Evolutionary conservation across 169 alveolate species (phyloP), one percentile per base, ranked within the genome.

Genomic region (Eimeria necatrix): DNA sequence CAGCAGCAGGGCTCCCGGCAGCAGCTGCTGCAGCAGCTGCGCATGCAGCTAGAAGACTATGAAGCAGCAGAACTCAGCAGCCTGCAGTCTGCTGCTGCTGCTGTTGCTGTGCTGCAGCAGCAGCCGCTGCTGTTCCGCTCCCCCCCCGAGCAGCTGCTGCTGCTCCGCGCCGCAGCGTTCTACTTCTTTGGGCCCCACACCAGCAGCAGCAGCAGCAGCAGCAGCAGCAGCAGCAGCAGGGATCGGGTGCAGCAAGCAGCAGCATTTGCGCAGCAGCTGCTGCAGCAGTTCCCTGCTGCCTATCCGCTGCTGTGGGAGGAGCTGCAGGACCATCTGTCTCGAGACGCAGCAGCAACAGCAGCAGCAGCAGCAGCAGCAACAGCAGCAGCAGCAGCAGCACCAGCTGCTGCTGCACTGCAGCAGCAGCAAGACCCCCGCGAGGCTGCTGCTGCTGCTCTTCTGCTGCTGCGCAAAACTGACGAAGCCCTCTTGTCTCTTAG

Each of bases 101-200:
- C 46, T 76, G 87, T 76, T 48, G 61, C 87, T 12, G 61, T 76
- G n/a, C 59, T 41, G 87, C 87, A 76, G 61, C 87, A 48, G 64
- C 87, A 41, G 16, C 76, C 76, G 26, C 14, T n/a, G 26, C 76
- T 14, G 41, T 64, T 10, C 26, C 59, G 87, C 51, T 41, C 41
- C 87, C 61, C 46, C 61, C 61, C 87, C 48, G 48, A 76, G 87
- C 87, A 76, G 87, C 87, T 76, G 64, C 87, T 76, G 87, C 87
- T 76, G 32, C 87, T 26, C 9, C 76, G 76, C 20, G 76, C 76
- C 20, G 76, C 76, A 14, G 76, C 76, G 32, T 64, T 64, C 20
- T 64, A 64, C 76, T 64, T 64, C 76, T 64, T 64, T 64, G 76
- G 20, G 32, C 76, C 76, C 14, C 26, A 10, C 76, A 8, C 8